phyloP scores from a whole-genome alignment of 2,329 filamentous ascomycete species.

The Cercospora janseana region DNA sequence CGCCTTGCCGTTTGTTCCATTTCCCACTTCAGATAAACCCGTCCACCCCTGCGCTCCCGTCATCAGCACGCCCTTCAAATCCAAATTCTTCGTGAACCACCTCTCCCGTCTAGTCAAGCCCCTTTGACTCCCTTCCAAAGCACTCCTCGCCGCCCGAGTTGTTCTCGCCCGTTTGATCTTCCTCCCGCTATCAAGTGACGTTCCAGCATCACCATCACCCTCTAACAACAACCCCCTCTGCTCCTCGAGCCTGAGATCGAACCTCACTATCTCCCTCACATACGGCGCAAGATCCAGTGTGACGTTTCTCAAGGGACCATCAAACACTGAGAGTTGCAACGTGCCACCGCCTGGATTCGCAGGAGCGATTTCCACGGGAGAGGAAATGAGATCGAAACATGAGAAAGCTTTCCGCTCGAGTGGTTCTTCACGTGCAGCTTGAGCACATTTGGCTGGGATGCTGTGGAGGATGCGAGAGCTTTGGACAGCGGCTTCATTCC shows the following conservation, averaged over 20 bases:
- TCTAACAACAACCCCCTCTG: conserved; percentile 64
- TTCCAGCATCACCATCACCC: conserved; percentile 54
- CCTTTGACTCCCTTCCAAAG: conserved; percentile 66
- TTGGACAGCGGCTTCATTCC: conserved; percentile 9
- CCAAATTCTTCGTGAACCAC: conserved; percentile 66
- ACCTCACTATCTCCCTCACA: conserved; percentile 78
- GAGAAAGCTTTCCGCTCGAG: conserved; percentile 44
- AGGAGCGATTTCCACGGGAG: conserved; percentile 36
- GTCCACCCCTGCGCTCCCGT: conserved; percentile 53
- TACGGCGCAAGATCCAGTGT: conserved; percentile 81
- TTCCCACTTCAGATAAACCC: no score
- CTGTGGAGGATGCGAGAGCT: conserved; percentile 10
- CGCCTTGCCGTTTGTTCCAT: no score
- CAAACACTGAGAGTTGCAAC: conserved; percentile 72
- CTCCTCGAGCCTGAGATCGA: conserved; percentile 68
- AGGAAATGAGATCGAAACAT: conserved; percentile 55
- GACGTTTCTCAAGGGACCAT: conserved; percentile 66
- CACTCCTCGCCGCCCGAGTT: conserved; percentile 72
- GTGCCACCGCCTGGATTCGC: conserved; percentile 39
- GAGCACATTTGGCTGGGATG: conserved; percentile 9
- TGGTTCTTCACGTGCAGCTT: conserved; percentile 9
- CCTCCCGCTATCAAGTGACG: no score
- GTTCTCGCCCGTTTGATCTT: conserved; percentile 61
- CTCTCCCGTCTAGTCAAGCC: conserved; percentile 65
- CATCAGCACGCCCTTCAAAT: conserved; percentile 61